Base-by-base conservation (phyloP, 352 stramenopile genomes). In the Phytophthora pisi region DNA sequence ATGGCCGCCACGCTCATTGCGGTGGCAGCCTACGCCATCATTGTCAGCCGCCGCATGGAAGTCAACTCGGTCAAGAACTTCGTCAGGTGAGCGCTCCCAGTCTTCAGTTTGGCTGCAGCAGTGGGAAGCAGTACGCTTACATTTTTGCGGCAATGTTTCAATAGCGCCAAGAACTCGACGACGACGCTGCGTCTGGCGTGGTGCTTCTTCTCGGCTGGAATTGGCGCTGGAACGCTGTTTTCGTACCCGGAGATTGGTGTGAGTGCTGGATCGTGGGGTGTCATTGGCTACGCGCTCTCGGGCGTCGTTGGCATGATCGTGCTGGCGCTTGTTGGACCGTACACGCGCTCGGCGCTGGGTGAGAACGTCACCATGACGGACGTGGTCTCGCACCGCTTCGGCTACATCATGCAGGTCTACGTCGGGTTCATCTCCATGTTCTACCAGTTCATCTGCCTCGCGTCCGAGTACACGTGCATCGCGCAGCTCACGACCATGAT, bases 401-500 rank as follows among this genome's bases (percentile, higher is more conserved):
- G 81, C 47, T 73, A 78, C 49, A 58, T 72, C 34, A 88, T 88
- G 79, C 79, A 89, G 55, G 63, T 79, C 23, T 89, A 89, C 70
- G 68, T 88, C 34, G 70, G 68, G 11, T 63, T 86, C 60, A 79
- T 89, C 46, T 73, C 83, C 10, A 57, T 89, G 26, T 88, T 89
- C 59, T 90, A 89, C 76, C 83, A 91, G 72, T 88, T 91, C 66
- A 87, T 91, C 70, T 91, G 80, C 38, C 65, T 91, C 26, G 78
- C 78, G 38, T 88, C 81, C n/a, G 82, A 91, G 66, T 64, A 88
- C 61, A 90, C 83, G 55, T 74, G 68, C 26, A 81, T 89, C 9
- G 83, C 79, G 8, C 16, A 66, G 23, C 64, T 91, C 45, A 77
- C 75, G 30, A 42, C 40, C 11, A 78, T 83, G 45, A 70, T 89